Percentiles rank a stretch among this genome's conserved stretches.
These are phyloP conservation scores for Colletotrichum sp. DNA, from an alignment of 2,329 filamentous ascomycete species.

Conservation along the genomic window DNA sequence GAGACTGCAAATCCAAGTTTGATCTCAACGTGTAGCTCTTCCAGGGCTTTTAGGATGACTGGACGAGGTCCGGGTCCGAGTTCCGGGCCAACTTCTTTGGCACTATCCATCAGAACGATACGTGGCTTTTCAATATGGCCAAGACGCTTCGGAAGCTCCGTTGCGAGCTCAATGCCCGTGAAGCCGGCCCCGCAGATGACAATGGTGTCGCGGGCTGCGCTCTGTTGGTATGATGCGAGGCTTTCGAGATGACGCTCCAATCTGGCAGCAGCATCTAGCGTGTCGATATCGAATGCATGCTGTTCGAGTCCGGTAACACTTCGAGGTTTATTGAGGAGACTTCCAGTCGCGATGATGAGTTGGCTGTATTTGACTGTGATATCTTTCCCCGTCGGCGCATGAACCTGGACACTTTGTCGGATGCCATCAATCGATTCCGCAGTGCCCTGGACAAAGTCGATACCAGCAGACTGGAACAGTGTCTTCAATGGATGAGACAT, in stretches of 20 bases:
- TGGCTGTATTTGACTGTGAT: conserved; percentile 32
- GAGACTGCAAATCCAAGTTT: conserved; percentile 31
- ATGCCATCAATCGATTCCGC: conserved; percentile 25
- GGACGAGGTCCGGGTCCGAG: conserved; percentile 37
- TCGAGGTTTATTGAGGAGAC: conserved; percentile 30
- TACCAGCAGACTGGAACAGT: conserved; percentile 30
- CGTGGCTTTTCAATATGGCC: conserved; percentile 19
- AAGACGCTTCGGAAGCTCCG: conserved; percentile 34
- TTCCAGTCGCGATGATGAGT: conserved; percentile 41
- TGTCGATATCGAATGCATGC: conserved; percentile 39
- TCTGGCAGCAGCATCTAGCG: conserved; percentile 26
- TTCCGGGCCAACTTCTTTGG: conserved; percentile 32
- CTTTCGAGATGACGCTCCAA: conserved; percentile 33
- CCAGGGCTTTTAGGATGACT: conserved; percentile 33
- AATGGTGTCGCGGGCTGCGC: conserved; percentile 34
- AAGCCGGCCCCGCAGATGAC: conserved; percentile 39
- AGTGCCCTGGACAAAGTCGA: conserved; percentile 30
- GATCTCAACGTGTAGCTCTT: conserved; percentile 30
- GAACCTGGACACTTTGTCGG: conserved; percentile 21
- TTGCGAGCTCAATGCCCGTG: conserved; percentile 36
- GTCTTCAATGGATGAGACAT: conserved; percentile 26
- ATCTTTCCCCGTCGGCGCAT: not conserved
- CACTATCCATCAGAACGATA: conserved; percentile 33
- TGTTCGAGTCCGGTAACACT: conserved; percentile 32
- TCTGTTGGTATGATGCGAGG: conserved; percentile 26